These are phyloP conservation scores for Elaphomyces granulatus DNA, from an alignment of 495 filamentous ascomycete genomes.

Conservation along the genomic window DNA sequence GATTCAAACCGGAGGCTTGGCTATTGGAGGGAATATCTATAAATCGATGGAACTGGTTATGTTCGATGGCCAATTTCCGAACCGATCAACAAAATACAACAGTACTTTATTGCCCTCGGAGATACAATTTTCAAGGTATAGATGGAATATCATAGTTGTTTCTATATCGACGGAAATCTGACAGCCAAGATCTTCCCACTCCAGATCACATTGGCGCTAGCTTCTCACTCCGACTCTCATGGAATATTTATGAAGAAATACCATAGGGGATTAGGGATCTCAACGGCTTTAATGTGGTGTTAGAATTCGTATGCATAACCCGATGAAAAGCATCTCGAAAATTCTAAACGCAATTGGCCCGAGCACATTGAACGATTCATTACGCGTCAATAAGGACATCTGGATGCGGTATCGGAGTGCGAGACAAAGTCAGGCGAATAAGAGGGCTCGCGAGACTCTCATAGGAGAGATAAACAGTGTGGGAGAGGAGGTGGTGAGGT, in stretches of 20 bases:
- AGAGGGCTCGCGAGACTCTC: too few species aligned
- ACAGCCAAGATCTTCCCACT: constrained; percentile 1
- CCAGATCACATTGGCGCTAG: not conserved
- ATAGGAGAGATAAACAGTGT: too few species aligned
- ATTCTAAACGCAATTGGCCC: not conserved
- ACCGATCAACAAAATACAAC: not conserved
- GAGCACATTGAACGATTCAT: not conserved
- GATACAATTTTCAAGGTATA: constrained; percentile 8
- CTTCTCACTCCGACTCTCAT: not conserved
- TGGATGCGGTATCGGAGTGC: not conserved
- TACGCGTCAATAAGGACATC: not conserved
- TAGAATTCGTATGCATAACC: not conserved
- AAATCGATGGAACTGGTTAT: not conserved
- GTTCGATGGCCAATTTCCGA: not conserved
- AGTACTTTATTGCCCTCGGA: not conserved
- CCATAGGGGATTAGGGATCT: not conserved
- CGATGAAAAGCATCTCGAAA: not conserved
- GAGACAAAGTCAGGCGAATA: too few species aligned
- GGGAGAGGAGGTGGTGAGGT: too few species aligned
- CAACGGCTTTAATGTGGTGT: not conserved
- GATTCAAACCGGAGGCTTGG: not conserved
- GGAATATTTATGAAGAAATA: not conserved
- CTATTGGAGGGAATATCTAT: not conserved
- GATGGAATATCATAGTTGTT: too few species aligned
- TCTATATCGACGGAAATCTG: constrained; percentile 4